Base-by-base conservation (phyloP, 345 rosid genomes). In the Euphorbia peplus region DNA sequence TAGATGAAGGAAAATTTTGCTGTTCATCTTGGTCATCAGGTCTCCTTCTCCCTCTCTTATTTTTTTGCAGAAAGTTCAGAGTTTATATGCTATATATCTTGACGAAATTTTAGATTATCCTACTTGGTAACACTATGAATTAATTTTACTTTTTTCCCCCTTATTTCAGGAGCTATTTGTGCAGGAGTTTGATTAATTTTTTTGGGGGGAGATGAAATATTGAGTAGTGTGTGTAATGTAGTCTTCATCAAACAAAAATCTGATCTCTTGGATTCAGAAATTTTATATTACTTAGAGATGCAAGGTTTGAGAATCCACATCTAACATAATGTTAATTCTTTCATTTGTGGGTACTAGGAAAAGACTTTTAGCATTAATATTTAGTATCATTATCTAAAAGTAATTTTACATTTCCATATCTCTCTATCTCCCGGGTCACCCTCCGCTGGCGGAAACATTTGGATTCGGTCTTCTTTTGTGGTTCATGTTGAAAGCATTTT, bases 11-110 rank as follows among this genome's bases (percentile, higher is more conserved):
- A 35, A 90, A 87, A 81, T 73, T 90, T 64, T 90, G 96, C 71
- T 90, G 96, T 73, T 84, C 91, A 2, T 84, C 96, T 26, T 87
- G 96, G 96, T 82, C 89, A 71, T 80, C 96, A 83, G 96, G 96
- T 90, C 32, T 54, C 54, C 24, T 15, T 64, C 0, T 15, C n/a
- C n/a, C n/a, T n/a, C n/a, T n/a, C n/a, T n/a, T n/a, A n/a, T n/a
- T n/a, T n/a, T n/a, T n/a, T n/a, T n/a, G n/a, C n/a, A n/a, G n/a
- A n/a, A n/a, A n/a, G n/a, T n/a, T n/a, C n/a, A n/a, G n/a, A n/a
- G n/a, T n/a, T n/a, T n/a, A n/a, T n/a, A n/a, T n/a, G n/a, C n/a
- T n/a, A 12, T 21, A 8, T 24, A 47, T 10, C 14, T 44, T 44
- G 0, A 11, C 11, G 1, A 5, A 44, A 44, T 44, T 44, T 12